Conservation (phyloP, 2,329 filamentous ascomycete genomes). For the Diaporthe citrichinensis region DNA sequence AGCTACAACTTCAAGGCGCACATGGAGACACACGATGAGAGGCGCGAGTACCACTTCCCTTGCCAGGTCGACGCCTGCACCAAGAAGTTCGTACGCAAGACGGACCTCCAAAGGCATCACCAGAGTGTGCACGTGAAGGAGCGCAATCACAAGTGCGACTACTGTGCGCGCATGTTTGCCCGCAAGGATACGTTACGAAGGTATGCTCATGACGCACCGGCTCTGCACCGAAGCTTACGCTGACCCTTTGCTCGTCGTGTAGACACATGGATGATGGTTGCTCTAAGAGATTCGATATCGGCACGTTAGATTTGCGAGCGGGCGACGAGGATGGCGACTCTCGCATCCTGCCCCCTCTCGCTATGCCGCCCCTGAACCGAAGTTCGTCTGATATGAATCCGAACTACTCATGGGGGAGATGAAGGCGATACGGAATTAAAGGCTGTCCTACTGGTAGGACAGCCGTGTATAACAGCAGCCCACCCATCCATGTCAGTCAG, state of each 20-base stretch:
- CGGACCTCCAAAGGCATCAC: constrained; percentile 77
- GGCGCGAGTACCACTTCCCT: constrained; percentile 77
- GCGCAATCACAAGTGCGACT: constrained; percentile 77
- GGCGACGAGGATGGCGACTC: constrained; percentile 47
- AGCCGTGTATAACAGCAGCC: constrained; percentile 8
- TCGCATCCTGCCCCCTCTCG: constrained; percentile 48
- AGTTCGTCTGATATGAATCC: constrained; percentile 6
- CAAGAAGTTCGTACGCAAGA: constrained; percentile 86
- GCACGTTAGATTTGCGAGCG: constrained; percentile 62
- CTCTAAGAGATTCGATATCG: constrained; percentile 74
- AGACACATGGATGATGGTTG: constrained; percentile 86
- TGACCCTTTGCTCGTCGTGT: constrained; percentile 22
- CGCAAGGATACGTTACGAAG: constrained; percentile 87
- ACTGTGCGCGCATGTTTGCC: constrained; percentile 80
- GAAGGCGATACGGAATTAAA: neutral
- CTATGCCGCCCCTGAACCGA: constrained; percentile 47
- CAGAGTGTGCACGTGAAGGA: constrained; percentile 81
- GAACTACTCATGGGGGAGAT: constrained; percentile 24
- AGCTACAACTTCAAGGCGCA: constrained; percentile 91
- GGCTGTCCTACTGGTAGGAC: constrained; percentile 16
- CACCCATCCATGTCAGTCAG: neutral
- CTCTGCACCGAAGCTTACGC: neutral
- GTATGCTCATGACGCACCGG: constrained; percentile 57
- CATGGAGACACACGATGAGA: constrained; percentile 85
- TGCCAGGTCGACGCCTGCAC: constrained; percentile 77